Base-by-base conservation (phyloP, 345 rosid genomes). In the Corchorus olitorius region DNA sequence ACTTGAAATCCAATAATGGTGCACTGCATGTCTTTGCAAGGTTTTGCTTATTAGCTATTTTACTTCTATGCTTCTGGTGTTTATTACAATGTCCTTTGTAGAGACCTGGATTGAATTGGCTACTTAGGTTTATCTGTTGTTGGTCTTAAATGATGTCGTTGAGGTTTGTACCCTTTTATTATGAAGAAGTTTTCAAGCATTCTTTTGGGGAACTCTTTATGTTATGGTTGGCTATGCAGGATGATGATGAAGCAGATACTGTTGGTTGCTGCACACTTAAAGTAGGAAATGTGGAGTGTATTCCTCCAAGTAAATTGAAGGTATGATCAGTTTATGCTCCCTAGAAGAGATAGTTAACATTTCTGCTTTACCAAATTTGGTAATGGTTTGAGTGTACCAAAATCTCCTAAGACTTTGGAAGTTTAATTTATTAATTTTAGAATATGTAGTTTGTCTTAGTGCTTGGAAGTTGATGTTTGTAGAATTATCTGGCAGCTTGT, bases 181-280 rank as follows among this genome's bases (percentile, higher is more conserved):
- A 41, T 35, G 33, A 41, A 65, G 50, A n/a, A 41, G 16, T 15
- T 65, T 65, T 65, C 70, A 43, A 19, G 27, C 49, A 39, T n/a
- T 17, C 4, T 50, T 14, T 61, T 60, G 16, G 35, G 63, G 53
- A 67, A 58, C 52, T 60, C 7, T 63, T 80, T 49, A 27, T 27
- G 53, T 70, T 76, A 48, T 79, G 73, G 33, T 76, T 81, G 79
- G 73, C 67, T 78, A 27, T 83, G 84, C 86, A 97, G 99, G 99
- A 97, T 83, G 98, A 94, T 76, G 98, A 97, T 79, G 99, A 97
- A 88, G 99, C 99, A 5, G 99, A 97, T 77, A 97, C 99, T 39
- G 99, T 97, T 75, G 99, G 99, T 86, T 97, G 99, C 83, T 97
- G 99, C 80, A 97, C 99, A 4, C 81, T 97, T 69, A 97, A 94